Conservation (phyloP, 2,329 filamentous ascomycete species). For the Arthrocladium fulminans region DNA sequence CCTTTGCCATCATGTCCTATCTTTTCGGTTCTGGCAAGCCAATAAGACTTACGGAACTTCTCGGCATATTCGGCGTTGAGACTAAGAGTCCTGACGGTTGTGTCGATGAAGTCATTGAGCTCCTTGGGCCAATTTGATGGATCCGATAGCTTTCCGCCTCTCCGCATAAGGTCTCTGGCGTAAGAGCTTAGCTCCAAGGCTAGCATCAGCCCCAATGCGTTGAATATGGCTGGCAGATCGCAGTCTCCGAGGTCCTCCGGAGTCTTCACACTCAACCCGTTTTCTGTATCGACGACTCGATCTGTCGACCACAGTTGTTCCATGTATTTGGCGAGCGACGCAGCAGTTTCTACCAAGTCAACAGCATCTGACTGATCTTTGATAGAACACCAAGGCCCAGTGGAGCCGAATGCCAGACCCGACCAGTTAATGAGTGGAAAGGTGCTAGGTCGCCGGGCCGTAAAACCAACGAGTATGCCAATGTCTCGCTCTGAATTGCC, state of each 20-base stretch:
- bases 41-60: slow-evolving; percentile 4
- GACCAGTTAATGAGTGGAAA: neutral
- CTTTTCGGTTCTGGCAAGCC: neutral
- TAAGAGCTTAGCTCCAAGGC: neutral
- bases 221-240: neutral
- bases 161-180: neutral
- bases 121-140: neutral
- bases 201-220: neutral
- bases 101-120: neutral
- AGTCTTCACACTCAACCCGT: too few species aligned
- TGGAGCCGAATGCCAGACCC: neutral
- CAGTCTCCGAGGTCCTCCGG: neutral
- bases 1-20: neutral
- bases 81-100: neutral
- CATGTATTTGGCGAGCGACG: neutral
- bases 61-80: neutral
- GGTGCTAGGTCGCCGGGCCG: neutral
- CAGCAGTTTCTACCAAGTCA: neutral
- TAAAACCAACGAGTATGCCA: neutral
- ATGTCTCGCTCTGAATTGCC: neutral
- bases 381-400: neutral
- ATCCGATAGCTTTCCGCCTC: neutral
- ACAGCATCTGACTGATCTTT: neutral
- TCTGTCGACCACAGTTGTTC: neutral
- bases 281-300: neutral